These are phyloP conservation scores for Colletotrichum sp. DNA, from an alignment of 2,329 filamentous ascomycete genomes.

Conservation along the genomic window DNA sequence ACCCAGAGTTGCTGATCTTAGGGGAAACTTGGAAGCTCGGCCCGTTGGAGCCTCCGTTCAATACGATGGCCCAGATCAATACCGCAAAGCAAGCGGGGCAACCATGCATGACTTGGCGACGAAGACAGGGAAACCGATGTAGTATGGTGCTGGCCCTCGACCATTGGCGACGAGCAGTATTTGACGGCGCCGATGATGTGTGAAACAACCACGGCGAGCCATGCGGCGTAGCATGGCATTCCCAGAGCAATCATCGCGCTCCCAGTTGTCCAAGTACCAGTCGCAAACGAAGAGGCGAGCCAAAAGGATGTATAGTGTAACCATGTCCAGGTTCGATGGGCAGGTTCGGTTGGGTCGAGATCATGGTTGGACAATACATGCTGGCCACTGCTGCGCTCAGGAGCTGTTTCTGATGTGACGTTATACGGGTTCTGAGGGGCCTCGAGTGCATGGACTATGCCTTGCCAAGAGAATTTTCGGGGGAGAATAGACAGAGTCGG, in stretches of 20 bases:
- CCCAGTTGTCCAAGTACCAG: neutral
- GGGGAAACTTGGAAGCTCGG: neutral
- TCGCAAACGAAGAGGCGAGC: neutral
- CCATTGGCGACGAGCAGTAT: neutral
- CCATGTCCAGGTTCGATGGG: neutral
- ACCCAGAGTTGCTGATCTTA: neutral
- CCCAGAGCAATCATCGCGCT: neutral
- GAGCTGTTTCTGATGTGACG: neutral
- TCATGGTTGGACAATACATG: neutral
- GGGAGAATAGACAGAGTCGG: neutral
- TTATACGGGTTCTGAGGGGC: neutral
- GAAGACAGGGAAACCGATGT: conserved; percentile 12
- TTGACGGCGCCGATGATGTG: neutral
- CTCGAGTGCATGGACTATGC: neutral
- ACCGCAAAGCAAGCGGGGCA: conserved; percentile 26
- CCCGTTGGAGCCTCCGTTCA: neutral
- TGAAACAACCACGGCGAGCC: neutral
- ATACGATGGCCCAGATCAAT: conserved; percentile 28
- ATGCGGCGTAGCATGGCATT: neutral
- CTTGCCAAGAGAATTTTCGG: neutral
- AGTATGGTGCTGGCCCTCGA: neutral
- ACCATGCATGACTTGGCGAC: conserved; percentile 28
- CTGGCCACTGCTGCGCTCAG: neutral
- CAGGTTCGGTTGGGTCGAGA: neutral
- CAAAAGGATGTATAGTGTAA: neutral